Evolutionary conservation across 2,329 filamentous ascomycete species (phyloP), one percentile per base, ranked within the genome.

Genomic region (Fusarium burgessii): DNA sequence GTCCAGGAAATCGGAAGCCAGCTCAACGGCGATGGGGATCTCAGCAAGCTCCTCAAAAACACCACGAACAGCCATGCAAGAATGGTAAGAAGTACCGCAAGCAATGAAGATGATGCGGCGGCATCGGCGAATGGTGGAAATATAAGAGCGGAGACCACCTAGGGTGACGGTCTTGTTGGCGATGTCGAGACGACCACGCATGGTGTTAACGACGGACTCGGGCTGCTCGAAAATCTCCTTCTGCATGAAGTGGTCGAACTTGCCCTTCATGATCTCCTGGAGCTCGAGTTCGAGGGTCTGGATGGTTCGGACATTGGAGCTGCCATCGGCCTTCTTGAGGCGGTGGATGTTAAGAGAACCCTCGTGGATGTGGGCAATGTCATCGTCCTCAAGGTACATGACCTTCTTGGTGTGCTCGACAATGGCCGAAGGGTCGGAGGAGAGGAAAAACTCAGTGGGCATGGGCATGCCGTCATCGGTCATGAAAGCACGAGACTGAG

Each of bases 201-300:
- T 99, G 75, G 96, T 98, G 89, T 99, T 99, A 86, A 99, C 91
- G 68, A 99, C 94, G 17, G 96, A 99, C 85, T 99, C 96, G 79
- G 96, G 96, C 87, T 99, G 96, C 88, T 99, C 96, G 83, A 99
- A 99, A 79, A 99, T 99, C 84, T 99, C 96, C 90, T 99, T 99
- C 83, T 99, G 96, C 96, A 99, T 99, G 88, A 98, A 99, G 87
- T 99, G 96, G 83, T 99, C 96, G 84, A 98, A 99, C 82, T 96
- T 97, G 84, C 96, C 96, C 92, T 99, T 99, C 96, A 99, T 99
- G 84, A 99, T 99, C 87, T 99, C 95, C 87, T 99, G 96, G 73
- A 99, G 92, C 88, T 99, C 94, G 54, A 99, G 93, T 88, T 99
- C 96, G 61, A 99, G 90, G 60, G 96, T 99, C 89, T 99, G 96